These are phyloP conservation scores for Ogataea trehalophila DNA, from an alignment of 805 yeast genomes.

Conservation along the genomic window DNA sequence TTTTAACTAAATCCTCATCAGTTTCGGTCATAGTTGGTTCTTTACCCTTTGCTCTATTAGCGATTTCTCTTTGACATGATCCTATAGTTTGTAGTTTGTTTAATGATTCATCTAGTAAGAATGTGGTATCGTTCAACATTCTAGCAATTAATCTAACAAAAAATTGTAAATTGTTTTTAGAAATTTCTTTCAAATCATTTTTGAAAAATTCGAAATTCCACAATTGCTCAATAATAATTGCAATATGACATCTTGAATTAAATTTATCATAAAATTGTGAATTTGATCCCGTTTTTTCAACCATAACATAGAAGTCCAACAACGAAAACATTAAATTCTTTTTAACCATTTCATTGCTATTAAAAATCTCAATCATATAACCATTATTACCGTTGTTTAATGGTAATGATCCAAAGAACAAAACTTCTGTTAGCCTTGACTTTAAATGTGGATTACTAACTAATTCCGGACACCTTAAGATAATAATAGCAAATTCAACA, in stretches of 20 bases:
- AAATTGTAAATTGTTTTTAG: conserved; percentile 60
- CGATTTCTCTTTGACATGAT: conserved; percentile 60
- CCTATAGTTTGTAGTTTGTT: conserved; percentile 76
- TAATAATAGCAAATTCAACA: conserved; percentile 66
- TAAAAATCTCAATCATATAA: conserved; percentile 62
- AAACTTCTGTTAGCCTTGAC: conserved; percentile 72
- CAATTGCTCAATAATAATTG: conserved; percentile 73
- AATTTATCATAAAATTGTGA: conserved; percentile 96
- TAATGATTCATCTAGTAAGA: conserved; percentile 83
- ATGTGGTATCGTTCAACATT: conserved; percentile 92
- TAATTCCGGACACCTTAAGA: conserved; percentile 79
- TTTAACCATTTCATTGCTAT: conserved; percentile 54
- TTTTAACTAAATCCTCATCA: conserved; percentile 55
- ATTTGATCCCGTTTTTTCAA: conserved; percentile 93
- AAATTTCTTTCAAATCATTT: conserved; percentile 61
- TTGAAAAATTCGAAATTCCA: conserved; percentile 75
- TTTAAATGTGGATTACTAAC: conserved; percentile 93
- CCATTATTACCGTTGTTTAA: conserved; percentile 59
- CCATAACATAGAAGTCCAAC: conserved; percentile 86
- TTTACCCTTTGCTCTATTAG: conserved; percentile 38
- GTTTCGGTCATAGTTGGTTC: conserved; percentile 41
- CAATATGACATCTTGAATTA: conserved; percentile 81
- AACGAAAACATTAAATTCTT: conserved; percentile 74
- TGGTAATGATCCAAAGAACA: conserved; percentile 70
- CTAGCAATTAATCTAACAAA: conserved; percentile 91